Evolutionary conservation across 331 rosid genomes (phyloP), one percentile per base, ranked within the genome.

Genomic region (Pyrus hybrid): DNA sequence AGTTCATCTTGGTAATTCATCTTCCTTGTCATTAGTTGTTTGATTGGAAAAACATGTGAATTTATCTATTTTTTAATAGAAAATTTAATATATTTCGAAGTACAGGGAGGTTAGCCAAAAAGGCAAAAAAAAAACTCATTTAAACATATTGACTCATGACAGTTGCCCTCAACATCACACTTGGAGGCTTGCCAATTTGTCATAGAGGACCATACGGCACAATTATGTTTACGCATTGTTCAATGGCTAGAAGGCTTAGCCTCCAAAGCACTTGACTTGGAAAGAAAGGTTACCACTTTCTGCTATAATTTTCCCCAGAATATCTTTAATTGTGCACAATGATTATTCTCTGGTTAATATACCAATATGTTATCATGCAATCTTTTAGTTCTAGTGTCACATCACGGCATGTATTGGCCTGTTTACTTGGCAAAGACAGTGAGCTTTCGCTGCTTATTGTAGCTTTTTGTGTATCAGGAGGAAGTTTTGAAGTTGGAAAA

Each of bases 181-280:
- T 83, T 84, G 70, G 90, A 87, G 80, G 97, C 96, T 82, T 95
- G 97, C 84, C 93, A 95, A 82, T 92, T 95, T 84, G 99, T 90
- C 49, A 76, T 83, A 0, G 93, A 89, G 79, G 91, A 95, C 83
- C 97, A 82, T 82, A 83, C 87, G 4, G 93, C 97, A 72, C 99
- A 95, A 64, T 88, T 92, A 76, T 92, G 90, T 85, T 90, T 95
- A 69, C 88, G 98, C 60, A 87, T 95, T 77, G 96, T 95, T 81
- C 97, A 95, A 81, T 95, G 99, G 99, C 82, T 95, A 60, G 99
- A 95, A 87, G 87, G 85, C 78, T 83, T 95, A 82, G 92, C 99
- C 80, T 92, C 99, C 67, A 92, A 95, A 80, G 91, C 92, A 76
- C 97, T 95, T 67, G 98, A 92, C 77, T 81, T 89, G 87, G 97